Percentiles rank a stretch among this genome's conserved stretches.
These are phyloP conservation scores for Proteromonas lacertae DNA, from an alignment of 352 stramenopile genomes.

Conservation along the genomic window DNA sequence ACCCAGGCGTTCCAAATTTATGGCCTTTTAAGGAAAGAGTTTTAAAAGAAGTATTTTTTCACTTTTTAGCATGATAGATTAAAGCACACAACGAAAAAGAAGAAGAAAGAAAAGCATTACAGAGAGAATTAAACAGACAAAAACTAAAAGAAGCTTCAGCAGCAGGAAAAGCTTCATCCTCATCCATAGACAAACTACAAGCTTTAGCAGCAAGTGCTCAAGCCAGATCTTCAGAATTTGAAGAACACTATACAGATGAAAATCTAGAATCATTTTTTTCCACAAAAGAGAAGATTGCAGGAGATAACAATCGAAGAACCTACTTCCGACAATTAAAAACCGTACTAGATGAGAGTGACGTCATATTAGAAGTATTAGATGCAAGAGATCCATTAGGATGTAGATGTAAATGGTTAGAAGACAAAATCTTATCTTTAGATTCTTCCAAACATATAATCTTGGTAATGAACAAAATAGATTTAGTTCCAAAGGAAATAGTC, in stretches of 20 bases:
- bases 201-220: background rate
- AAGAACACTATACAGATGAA: background rate
- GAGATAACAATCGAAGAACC: conserved; percentile 36
- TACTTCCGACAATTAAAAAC: conserved; percentile 83
- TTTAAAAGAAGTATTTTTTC: conserved; percentile 8
- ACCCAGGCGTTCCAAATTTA: conserved; percentile 7
- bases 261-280: background rate
- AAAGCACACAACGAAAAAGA: conserved; percentile 3
- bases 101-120: conserved; percentile 14
- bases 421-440: conserved; percentile 55
- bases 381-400: conserved; percentile 75
- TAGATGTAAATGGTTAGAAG: conserved; percentile 54
- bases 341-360: conserved; percentile 72
- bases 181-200: background rate
- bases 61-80: no score
- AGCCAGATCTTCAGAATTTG: background rate
- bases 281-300: conserved; percentile 4
- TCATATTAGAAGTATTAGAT: conserved; percentile 85
- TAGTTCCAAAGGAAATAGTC: conserved; percentile 77
- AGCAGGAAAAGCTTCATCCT: background rate
- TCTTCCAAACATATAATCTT: conserved; percentile 77
- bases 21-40: conserved; percentile 13
- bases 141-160: background rate
- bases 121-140: conserved; percentile 12
- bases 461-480: conserved; percentile 94